These are phyloP conservation scores for Nyctanthes arbortristis DNA, from an alignment of 257 asterid species.

Conservation along the genomic window DNA sequence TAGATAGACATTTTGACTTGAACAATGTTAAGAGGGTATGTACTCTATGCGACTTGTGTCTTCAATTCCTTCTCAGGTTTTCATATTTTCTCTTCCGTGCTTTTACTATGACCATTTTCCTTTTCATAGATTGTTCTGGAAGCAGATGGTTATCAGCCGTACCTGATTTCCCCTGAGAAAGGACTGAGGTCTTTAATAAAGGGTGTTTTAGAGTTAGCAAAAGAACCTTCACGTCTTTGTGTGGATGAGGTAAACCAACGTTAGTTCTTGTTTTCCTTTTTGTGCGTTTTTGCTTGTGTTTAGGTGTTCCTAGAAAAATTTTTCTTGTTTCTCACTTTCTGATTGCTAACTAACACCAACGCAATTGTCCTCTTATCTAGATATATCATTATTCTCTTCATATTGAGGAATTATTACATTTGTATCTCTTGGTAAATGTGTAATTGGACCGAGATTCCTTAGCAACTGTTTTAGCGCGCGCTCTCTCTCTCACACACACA, in stretches of 20 bases:
- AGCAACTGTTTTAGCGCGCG: background rate
- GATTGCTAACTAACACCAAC: background rate
- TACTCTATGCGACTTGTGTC: slow-evolving; percentile 5
- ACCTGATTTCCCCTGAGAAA: slow-evolving; percentile 97
- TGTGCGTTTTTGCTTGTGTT: background rate
- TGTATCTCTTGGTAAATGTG: background rate
- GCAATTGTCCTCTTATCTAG: background rate
- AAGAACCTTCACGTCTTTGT: slow-evolving; percentile 97
- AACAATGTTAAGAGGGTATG: slow-evolving; percentile 88
- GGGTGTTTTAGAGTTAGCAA: slow-evolving; percentile 84
- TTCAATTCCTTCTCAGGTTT: slow-evolving; percentile 1
- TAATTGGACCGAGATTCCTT: background rate
- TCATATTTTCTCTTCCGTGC: slow-evolving; percentile 3
- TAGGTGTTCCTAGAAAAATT: background rate
- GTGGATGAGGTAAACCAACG: slow-evolving; percentile 81
- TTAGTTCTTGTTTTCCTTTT: slow-evolving; percentile 12
- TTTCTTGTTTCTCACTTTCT: slow-evolving; percentile 1
- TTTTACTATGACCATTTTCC: slow-evolving; percentile 29
- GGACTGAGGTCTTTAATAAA: slow-evolving; percentile 91
- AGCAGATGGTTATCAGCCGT: slow-evolving; percentile 99
- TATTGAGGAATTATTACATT: background rate
- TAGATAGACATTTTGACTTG: slow-evolving; percentile 93
- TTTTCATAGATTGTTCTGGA: slow-evolving; percentile 80
- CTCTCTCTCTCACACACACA: background rate
- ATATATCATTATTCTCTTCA: background rate